Conservation (phyloP, 148 eudicot species). For the Dysphania ambrosioides region DNA sequence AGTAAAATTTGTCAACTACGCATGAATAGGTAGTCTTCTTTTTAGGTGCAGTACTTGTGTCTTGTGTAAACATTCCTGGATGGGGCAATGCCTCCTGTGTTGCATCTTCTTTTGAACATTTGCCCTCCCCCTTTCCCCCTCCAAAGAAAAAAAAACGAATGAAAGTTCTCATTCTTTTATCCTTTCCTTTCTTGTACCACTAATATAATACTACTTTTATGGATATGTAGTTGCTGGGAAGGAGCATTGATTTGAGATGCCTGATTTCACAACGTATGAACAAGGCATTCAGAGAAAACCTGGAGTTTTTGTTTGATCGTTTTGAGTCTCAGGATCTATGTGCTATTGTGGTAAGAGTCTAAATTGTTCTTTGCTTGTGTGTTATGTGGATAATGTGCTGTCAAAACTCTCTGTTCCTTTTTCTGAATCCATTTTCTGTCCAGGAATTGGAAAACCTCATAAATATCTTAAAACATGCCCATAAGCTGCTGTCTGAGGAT, state of each 20-base stretch:
- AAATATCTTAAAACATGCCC: conserved; percentile 70
- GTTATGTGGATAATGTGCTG: not conserved
- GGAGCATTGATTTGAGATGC: conserved; percentile 83
- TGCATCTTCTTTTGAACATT: not conserved
- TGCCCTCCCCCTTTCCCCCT: not conserved
- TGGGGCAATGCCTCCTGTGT: not conserved
- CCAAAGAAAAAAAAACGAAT: not conserved
- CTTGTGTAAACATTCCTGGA: not conserved
- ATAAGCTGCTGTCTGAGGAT: conserved; percentile 69
- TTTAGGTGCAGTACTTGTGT: not conserved
- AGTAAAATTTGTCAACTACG: no score
- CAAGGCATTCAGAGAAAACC: conserved; percentile 85
- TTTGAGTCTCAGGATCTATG: conserved; percentile 98
- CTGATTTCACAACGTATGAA: conserved; percentile 88
- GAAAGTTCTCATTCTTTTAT: not conserved
- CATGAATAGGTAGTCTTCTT: no score
- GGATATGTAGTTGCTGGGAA: conserved; percentile 69
- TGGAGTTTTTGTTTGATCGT: conserved; percentile 86
- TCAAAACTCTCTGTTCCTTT: conserved; percentile 8
- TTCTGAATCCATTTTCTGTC: conserved; percentile 15
- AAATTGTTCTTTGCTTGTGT: conserved; percentile 2
- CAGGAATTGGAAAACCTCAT: conserved; percentile 95
- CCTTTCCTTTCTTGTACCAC: not conserved
- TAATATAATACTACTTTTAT: conserved; percentile 16
- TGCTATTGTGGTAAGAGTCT: conserved; percentile 69